Conservation (phyloP, 257 asterid genomes). For the Marsdenia floribunda region DNA sequence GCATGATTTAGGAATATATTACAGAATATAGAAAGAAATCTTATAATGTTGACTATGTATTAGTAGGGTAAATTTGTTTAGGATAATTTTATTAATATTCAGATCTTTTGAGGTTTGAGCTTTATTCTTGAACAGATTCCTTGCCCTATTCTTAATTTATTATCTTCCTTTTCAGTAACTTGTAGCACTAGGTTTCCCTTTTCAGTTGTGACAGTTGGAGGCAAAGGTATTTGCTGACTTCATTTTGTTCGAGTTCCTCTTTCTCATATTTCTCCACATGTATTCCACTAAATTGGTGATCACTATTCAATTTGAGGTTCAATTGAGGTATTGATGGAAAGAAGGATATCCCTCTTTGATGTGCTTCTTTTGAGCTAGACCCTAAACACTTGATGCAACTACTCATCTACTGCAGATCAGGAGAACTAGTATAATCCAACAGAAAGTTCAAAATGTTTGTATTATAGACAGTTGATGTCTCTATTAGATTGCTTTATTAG, state of each 20-base stretch:
- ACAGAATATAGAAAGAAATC: neutral
- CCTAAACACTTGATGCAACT: neutral
- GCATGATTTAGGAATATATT: neutral
- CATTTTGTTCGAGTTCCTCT: neutral
- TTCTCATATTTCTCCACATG: neutral
- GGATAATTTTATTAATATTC: neutral
- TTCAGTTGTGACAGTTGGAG: neutral
- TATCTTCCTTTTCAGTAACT: neutral
- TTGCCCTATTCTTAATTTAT: neutral
- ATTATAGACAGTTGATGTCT: neutral
- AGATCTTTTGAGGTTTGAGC: neutral
- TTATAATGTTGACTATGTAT: neutral
- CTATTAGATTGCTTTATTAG: neutral
- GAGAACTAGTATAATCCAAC: neutral
- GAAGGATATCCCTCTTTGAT: too few relatives aligned
- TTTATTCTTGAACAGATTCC: neutral
- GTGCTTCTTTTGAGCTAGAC: neutral
- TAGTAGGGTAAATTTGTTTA: neutral
- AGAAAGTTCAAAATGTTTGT: neutral
- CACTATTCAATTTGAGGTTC: neutral
- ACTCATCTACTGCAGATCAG: neutral
- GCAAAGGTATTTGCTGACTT: neutral
- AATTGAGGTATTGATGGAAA: neutral
- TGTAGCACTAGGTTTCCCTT: neutral
- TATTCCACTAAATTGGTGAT: neutral